These are phyloP conservation scores for Solanum lignicaule DNA, from an alignment of 257 asterid genomes.

Conservation along the genomic window DNA sequence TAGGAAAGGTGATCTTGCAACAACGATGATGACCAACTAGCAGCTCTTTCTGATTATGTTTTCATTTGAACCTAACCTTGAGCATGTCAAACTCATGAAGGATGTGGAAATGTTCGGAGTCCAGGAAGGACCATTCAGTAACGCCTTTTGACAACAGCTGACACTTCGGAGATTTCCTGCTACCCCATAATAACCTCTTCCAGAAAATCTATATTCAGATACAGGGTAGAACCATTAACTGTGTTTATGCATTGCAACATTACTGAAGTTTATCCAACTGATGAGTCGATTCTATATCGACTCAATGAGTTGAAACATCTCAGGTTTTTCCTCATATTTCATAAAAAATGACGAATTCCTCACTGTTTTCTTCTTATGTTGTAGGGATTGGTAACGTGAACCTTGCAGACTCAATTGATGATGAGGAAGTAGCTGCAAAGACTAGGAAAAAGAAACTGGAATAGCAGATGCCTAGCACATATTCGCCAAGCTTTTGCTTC, in stretches of 20 bases:
- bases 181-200: background rate
- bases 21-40: background rate
- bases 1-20: background rate
- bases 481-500: background rate
- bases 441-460: background rate
- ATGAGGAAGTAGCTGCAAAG: background rate
- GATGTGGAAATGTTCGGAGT: background rate
- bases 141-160: background rate
- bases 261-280: background rate
- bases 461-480: background rate
- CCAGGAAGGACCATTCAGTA: background rate
- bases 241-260: background rate
- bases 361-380: background rate
- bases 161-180: background rate
- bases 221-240: background rate
- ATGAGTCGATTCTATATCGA: background rate
- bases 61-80: background rate
- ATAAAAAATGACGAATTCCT: background rate
- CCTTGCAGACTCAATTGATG: background rate
- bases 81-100: background rate
- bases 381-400: background rate
- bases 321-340: background rate
- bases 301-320: background rate
- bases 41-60: background rate
- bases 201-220: background rate